A percentile compares a stretch with the other conserved stretches of the same genome.
Evolutionary conservation across 2,329 filamentous ascomycete genomes (phyloP).

Genomic region (Akanthomyces dipterigenus): DNA sequence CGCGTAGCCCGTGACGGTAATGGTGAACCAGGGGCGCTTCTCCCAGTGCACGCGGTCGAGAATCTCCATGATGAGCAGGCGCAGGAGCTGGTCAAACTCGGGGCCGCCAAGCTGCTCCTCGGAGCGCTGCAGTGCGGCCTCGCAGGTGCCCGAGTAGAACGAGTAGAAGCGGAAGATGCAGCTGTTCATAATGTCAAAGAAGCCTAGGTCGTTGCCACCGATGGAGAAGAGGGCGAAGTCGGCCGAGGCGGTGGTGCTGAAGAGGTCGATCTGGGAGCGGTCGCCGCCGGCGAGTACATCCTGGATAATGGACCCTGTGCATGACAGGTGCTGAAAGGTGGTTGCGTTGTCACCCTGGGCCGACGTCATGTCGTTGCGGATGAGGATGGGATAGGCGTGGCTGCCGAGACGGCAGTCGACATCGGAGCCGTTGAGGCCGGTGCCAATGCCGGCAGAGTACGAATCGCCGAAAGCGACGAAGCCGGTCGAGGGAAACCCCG

Average conservation of each 20-base stretch:
- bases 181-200: slow-evolving; percentile 43
- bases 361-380: slow-evolving; percentile 30
- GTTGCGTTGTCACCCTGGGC: slow-evolving; percentile 16
- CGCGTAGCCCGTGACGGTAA: slow-evolving; percentile 42
- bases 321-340: slow-evolving; percentile 39
- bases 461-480: slow-evolving; percentile 41
- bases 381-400: slow-evolving; percentile 35
- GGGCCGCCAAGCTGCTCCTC: slow-evolving; percentile 26
- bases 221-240: slow-evolving; percentile 41
- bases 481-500: slow-evolving; percentile 19
- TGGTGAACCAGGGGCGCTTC: slow-evolving; percentile 33
- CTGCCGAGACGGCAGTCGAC: slow-evolving; percentile 35
- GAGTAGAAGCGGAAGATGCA: slow-evolving; percentile 45
- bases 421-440: slow-evolving; percentile 32
- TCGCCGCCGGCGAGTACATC: slow-evolving; percentile 32
- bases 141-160: slow-evolving; percentile 40
- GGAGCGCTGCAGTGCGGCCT: slow-evolving; percentile 30
- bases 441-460: slow-evolving; percentile 43
- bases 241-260: slow-evolving; percentile 30
- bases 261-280: slow-evolving; percentile 34
- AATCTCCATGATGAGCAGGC: slow-evolving; percentile 35
- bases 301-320: slow-evolving; percentile 36
- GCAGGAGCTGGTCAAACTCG: slow-evolving; percentile 33
- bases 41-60: slow-evolving; percentile 39
- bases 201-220: slow-evolving; percentile 43